Evolutionary conservation across 805 yeast species (phyloP).

Genomic region (Kuraishia borneana): DNA sequence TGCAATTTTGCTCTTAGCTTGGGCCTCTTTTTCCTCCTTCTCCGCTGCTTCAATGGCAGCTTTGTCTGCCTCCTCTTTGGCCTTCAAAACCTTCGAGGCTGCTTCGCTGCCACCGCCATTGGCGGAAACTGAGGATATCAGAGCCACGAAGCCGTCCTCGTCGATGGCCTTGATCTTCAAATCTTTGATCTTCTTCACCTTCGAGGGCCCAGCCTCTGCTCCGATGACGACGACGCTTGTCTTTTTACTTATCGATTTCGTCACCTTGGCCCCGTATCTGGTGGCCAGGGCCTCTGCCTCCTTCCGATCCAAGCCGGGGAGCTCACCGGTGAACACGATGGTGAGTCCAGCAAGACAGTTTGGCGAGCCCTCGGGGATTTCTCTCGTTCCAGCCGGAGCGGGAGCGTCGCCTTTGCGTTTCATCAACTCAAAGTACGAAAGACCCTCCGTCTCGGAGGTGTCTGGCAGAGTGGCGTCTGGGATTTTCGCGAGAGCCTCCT

Average conservation of each 20-base stretch:
- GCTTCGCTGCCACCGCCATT: conserved; percentile 82
- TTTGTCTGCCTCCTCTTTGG: conserved; percentile 58
- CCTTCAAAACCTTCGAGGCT: conserved; percentile 63
- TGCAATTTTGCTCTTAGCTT: conserved; percentile 16
- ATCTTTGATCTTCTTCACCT: conserved; percentile 68
- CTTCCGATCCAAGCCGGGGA: conserved; percentile 71
- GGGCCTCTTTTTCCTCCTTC: conserved; percentile 29
- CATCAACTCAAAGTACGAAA: conserved; percentile 48
- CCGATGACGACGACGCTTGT: conserved; percentile 89
- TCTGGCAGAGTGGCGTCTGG: conserved; percentile 67
- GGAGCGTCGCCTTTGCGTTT: conserved; percentile 27
- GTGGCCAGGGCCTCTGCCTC: conserved; percentile 70
- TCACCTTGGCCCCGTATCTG: conserved; percentile 84
- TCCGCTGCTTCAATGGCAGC: conserved; percentile 40
- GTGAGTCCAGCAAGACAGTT: conserved; percentile 84
- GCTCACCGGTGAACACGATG: conserved; percentile 84
- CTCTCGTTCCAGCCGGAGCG: conserved; percentile 21
- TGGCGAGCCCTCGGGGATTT: conserved; percentile 73
- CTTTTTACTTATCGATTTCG: conserved; percentile 73
- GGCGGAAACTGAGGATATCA: conserved; percentile 73
- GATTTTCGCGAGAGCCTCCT: conserved; percentile 47
- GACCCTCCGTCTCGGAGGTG: conserved; percentile 35
- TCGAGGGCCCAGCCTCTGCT: conserved; percentile 95
- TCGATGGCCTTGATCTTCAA: conserved; percentile 69
- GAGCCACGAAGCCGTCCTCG: conserved; percentile 74